Evolutionary conservation across 106 monocot genomes (phyloP).

Genomic region (Vanilla planifolia): DNA sequence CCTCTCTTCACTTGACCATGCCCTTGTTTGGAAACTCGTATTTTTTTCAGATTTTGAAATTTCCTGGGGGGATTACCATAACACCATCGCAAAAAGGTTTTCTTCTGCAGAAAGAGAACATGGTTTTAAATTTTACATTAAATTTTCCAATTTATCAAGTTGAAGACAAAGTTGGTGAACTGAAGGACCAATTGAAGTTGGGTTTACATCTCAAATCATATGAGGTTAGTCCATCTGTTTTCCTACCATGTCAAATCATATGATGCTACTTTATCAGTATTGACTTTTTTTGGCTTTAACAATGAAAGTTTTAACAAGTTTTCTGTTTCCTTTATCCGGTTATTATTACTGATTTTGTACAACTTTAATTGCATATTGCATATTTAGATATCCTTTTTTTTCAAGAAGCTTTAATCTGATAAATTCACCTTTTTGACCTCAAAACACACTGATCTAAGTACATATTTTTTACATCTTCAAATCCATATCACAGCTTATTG

Average conservation of each 20-base stretch:
- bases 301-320: too few species aligned
- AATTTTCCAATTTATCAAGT: conserved; percentile 77
- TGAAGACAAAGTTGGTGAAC: conserved; percentile 41
- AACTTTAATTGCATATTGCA: too few species aligned
- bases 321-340: not conserved
- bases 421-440: conserved; percentile 1
- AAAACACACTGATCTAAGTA: not conserved
- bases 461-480: too few species aligned
- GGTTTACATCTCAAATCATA: conserved; percentile 67
- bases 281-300: not conserved
- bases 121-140: conserved; percentile 79
- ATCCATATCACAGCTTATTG: too few species aligned
- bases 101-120: conserved; percentile 64
- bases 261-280: not conserved
- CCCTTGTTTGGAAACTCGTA: conserved; percentile 79
- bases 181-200: conserved; percentile 80
- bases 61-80: conserved; percentile 88
- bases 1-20: conserved; percentile 56
- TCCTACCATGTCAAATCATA: not conserved
- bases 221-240: conserved; percentile 53
- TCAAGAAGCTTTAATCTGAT: not conserved
- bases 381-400: too few species aligned
- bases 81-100: conserved; percentile 76
- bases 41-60: conserved; percentile 78
- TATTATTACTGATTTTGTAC: not conserved